Conservation (phyloP, 1,284 basidiomycete genomes). For the Cryptococcus sp. region DNA sequence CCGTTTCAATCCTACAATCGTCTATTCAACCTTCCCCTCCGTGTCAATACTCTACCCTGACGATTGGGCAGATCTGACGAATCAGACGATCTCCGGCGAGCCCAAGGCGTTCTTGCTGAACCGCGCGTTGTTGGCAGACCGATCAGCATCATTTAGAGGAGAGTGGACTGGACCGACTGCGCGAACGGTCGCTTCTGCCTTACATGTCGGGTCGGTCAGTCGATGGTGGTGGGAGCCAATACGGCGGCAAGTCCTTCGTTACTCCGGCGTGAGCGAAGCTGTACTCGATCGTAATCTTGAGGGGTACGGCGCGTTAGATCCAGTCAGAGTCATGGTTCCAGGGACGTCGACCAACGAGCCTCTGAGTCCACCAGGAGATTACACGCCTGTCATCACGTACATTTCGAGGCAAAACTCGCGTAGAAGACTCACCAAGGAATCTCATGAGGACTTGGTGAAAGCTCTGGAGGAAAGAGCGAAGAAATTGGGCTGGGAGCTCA, state of each 20-base stretch:
- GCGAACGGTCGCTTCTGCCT: constrained; percentile 60
- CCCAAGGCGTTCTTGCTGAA: constrained; percentile 54
- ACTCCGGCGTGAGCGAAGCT: constrained; percentile 60
- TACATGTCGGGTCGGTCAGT: constrained; percentile 54
- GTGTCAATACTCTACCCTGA: constrained; percentile 64
- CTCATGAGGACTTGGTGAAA: constrained; percentile 63
- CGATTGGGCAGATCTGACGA: constrained; percentile 65
- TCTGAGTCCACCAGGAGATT: constrained; percentile 27
- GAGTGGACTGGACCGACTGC: constrained; percentile 65
- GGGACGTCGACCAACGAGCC: constrained; percentile 34
- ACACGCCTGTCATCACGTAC: constrained; percentile 69
- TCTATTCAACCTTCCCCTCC: constrained; percentile 51
- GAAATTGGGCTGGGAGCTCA: constrained; percentile 64
- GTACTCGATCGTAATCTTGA: constrained; percentile 49
- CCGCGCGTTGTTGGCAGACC: constrained; percentile 64
- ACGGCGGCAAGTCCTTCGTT: constrained; percentile 63
- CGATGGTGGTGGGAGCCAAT: constrained; percentile 71
- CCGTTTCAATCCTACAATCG: constrained; percentile 50
- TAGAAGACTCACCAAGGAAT: constrained; percentile 62
- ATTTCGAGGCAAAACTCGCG: constrained; percentile 66
- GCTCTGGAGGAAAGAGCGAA: constrained; percentile 62
- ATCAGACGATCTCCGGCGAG: constrained; percentile 43
- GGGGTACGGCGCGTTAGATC: constrained; percentile 50
- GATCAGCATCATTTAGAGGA: constrained; percentile 72
- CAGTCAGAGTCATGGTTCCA: constrained; percentile 41